These are phyloP conservation scores for Sporisorium reilianum DNA, from an alignment of 1,284 basidiomycete species.

Conservation along the genomic window DNA sequence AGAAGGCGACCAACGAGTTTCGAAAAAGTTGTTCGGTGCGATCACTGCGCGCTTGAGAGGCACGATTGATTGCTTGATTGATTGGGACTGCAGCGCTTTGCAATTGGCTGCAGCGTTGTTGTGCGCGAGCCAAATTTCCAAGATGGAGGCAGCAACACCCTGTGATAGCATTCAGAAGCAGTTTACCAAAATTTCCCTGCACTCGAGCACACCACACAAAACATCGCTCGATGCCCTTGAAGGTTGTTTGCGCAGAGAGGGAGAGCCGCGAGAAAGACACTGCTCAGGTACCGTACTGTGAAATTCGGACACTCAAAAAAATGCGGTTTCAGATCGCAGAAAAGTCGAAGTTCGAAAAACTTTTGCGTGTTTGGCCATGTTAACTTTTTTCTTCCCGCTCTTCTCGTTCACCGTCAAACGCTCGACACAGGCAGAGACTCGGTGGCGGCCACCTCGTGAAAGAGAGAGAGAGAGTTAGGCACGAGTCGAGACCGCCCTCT, in stretches of 20 bases:
- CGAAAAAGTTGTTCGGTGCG: neutral
- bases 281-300: neutral
- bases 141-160: constrained; percentile 45
- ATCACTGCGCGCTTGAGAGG: constrained; percentile 3
- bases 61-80: too few species aligned
- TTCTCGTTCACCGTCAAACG: neutral
- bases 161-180: constrained; percentile 14
- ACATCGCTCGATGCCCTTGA: neutral
- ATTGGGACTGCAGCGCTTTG: too few species aligned
- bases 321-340: constrained; percentile 32
- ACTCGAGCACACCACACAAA: constrained; percentile 12
- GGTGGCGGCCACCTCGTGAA: neutral
- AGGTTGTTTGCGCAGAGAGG: neutral
- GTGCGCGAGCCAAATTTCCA: constrained; percentile 10
- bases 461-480: constrained; percentile 2
- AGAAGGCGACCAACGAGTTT: neutral
- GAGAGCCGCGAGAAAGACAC: neutral
- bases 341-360: constrained; percentile 28
- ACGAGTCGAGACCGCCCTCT: constrained; percentile 5
- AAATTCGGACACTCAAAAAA: constrained; percentile 10
- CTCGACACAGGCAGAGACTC: too few species aligned
- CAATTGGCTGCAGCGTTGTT: constrained; percentile 5
- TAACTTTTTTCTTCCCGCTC: constrained; percentile 18
- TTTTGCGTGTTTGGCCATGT: constrained; percentile 12
- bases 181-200: constrained; percentile 10